Evolutionary conservation across 2,329 filamentous ascomycete genomes (phyloP), one percentile per base, ranked within the genome.

Genomic region (Tolypocladium inflatum): DNA sequence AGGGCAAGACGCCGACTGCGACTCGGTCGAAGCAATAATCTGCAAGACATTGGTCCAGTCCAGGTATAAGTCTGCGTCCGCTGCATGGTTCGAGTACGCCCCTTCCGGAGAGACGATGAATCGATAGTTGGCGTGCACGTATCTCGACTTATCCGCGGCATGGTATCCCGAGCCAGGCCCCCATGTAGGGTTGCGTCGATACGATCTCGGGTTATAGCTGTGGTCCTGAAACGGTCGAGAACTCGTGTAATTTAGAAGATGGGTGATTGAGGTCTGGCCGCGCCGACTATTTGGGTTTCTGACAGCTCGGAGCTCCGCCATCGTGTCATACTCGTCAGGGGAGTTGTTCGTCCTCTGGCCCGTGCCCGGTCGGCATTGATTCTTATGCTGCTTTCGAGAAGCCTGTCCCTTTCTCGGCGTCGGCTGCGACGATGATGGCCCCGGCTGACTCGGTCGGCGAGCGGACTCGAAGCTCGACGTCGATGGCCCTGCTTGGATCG

Each of bases 221-320:
- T 80, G 75, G 71, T 84, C 81, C 65, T 80, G 80, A 60, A 86
- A 83, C 26, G 88, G 87, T 54, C 90, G 84, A 26, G 92, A 89
- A 23, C 91, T 78, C 51, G 89, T 86, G 73, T 97, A 96, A 76
- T 93, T 93, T 80, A 99, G 89, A 58, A 99, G 77, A 73, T 99
- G 94, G 45, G 94, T 97, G 70, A 99, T 99, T 67, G 90, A 96
- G 57, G 91, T 97, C 74, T 97, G 93, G 57, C 94, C 94, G 67
- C 94, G 90, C 59, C 94, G 87, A 68, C 80, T 82, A n/a, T 78
- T 79, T 15, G 80, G 72, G 63, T 83, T 84, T 59, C 80, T 76
- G 59, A 84, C 72, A 23, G 80, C 81, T 63, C 80, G 75, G 61
- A 92, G 80, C 77, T 97, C 91, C 63, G 86, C 91, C 83, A 95